Conservation (phyloP, 2,329 filamentous ascomycete genomes). For the Fonsecaea monophora region DNA sequence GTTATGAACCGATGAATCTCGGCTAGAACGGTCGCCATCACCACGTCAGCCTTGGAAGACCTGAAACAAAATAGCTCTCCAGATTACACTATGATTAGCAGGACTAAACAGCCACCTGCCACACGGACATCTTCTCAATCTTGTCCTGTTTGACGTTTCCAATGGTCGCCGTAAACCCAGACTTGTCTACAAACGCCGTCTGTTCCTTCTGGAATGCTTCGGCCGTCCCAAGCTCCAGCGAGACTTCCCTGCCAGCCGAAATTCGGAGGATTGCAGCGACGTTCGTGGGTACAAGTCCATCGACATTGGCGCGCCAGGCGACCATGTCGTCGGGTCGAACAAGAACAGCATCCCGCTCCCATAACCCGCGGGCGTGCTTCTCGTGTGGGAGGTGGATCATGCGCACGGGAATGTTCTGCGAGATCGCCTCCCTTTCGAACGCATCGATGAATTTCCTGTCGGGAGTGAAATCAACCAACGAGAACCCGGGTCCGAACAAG, state of each 20-base stretch:
- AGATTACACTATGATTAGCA: slow-evolving; percentile 21
- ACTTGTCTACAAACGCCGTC: background rate
- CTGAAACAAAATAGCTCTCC: too few species aligned
- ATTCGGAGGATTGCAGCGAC: background rate
- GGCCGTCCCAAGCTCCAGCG: background rate
- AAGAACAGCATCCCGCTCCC: slow-evolving; percentile 14
- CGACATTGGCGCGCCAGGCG: slow-evolving; percentile 7
- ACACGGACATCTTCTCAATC: slow-evolving; percentile 8
- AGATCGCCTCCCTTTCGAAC: slow-evolving; percentile 17
- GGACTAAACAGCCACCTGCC: slow-evolving; percentile 11
- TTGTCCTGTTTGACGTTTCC: slow-evolving; percentile 22
- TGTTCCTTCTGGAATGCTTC: background rate
- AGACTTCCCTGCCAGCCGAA: background rate
- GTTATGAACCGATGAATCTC: too few species aligned
- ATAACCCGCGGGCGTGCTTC: background rate
- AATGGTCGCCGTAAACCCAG: slow-evolving; percentile 16
- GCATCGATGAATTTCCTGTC: background rate
- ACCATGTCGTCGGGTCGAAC: slow-evolving; percentile 14
- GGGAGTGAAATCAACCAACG: slow-evolving; percentile 34
- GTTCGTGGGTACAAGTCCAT: background rate
- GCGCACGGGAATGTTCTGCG: slow-evolving; percentile 1
- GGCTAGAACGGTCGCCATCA: background rate
- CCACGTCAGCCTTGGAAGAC: too few species aligned
- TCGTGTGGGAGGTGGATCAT: slow-evolving; percentile 8
- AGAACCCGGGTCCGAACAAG: slow-evolving; percentile 33